A percentile compares a stretch with the other conserved stretches of the same genome.
Conservation (phyloP, 371 early-diverging fungal genomes). For the Mortierella sp. region DNA sequence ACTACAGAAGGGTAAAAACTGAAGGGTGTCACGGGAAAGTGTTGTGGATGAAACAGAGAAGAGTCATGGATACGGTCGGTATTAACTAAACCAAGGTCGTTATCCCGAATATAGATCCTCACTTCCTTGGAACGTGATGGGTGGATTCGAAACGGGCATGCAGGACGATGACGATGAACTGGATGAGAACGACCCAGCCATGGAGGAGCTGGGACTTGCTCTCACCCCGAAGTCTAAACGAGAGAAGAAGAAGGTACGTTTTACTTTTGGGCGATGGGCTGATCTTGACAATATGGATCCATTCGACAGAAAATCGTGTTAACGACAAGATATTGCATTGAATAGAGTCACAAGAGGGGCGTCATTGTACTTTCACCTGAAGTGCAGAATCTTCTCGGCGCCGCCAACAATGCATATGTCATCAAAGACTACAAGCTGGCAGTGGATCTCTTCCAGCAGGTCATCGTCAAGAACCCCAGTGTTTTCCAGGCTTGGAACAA, state of each 20-base stretch:
- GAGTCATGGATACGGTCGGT: too few relatives aligned
- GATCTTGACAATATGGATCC: too few relatives aligned
- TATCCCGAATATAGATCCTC: background rate
- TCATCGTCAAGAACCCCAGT: constrained; percentile 77
- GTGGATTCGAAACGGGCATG: constrained; percentile 15
- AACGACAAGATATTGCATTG: too few relatives aligned
- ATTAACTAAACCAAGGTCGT: too few relatives aligned
- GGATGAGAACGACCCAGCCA: constrained; percentile 36
- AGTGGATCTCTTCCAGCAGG: constrained; percentile 75
- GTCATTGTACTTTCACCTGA: constrained; percentile 58
- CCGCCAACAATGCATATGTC: constrained; percentile 82
- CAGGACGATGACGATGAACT: constrained; percentile 44
- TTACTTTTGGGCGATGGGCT: too few relatives aligned
- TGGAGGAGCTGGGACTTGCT: constrained; percentile 50
- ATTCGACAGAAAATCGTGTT: too few relatives aligned
- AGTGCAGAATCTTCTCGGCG: constrained; percentile 72
- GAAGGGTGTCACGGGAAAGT: too few relatives aligned
- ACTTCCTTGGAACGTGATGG: constrained; percentile 14
- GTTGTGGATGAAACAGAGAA: too few relatives aligned
- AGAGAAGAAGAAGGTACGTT: constrained; percentile 36
- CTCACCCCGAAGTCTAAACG: constrained; percentile 32
- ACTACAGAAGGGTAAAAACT: constrained; percentile 23
- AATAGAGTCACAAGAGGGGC: constrained; percentile 53
- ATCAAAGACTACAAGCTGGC: constrained; percentile 74
- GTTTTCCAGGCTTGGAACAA: constrained; percentile 87